Base-by-base conservation (phyloP, 345 rosid genomes). In the Hibiscus tridactylites region DNA sequence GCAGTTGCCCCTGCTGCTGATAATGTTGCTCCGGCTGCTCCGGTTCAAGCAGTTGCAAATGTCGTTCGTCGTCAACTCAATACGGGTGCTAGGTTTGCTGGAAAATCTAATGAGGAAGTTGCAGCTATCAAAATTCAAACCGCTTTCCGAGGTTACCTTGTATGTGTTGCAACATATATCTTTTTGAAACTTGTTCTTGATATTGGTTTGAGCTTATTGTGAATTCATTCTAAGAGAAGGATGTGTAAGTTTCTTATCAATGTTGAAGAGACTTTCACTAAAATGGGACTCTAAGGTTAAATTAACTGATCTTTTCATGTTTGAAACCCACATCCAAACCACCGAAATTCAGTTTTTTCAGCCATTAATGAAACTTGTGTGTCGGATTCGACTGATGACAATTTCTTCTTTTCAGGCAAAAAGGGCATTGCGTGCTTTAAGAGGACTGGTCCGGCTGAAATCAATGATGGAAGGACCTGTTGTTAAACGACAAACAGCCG, bases 41-140 rank as follows among this genome's bases (percentile, higher is more conserved):
- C 86, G 31, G 59, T 61, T 24, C 78, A 72, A 72, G 71, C 83
- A 50, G 71, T 84, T 60, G 52, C 79, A 13, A 88, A 78, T 73
- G 84, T 82, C 56, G 83, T 81, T 76, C 79, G 24, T 47, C 46
- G 67, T 29, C 80, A 42, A 44, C 49, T 68, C 26, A 68, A 77
- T 50, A 75, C 42, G 19, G 71, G 74, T 47, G 52, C 73, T 73
- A 85, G 81, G 37, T 87, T 79, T 81, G 77, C 79, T 6, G 96
- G 96, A 21, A 88, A 89, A 81, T 84, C 90, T 10, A 81, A 74
- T 26, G 96, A 90, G 75, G 94, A 92, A 85, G 90, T 64, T 0
- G 96, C 97, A 13, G 98, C 96, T 5, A 87, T 90, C 79, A 83
- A 80, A 81, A 90, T 95, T 83, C 99, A 95, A 82, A 89, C 93